Evolutionary conservation across 495 filamentous ascomycete species (phyloP), one percentile per base, ranked within the genome.

Genomic region (Hapsidospora chrysogenum): DNA sequence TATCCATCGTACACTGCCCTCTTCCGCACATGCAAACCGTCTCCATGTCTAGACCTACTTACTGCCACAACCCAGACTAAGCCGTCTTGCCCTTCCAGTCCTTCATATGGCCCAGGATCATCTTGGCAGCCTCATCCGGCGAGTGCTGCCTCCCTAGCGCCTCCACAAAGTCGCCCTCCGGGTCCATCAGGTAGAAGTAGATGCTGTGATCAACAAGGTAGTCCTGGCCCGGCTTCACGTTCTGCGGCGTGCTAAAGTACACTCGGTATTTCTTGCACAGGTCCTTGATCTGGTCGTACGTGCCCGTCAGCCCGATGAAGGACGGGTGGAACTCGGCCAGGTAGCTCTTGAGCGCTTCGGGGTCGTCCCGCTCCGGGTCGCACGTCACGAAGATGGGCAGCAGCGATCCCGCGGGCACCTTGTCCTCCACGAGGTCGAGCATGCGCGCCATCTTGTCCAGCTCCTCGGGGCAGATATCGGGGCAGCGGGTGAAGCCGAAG

Each of bases 141-240:
- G 78, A 87, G 62, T 94, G 85, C 57, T 96, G 85, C 39, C 92
- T 68, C 23, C 89, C 89, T 44, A 97, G 78, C 17, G 85, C 92
- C 63, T 97, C 89, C 17, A 97, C 86, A 52, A 97, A 97, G 56
- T 96, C 92, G 10, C 85, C 85, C 40, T 97, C 92, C 29, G 89
- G 89, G 57, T 95, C 85, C 89, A 97, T 97, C 41, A 97, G 58
- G 54, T 97, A 97, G 50, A 97, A 97, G 64, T 97, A 97, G 42
- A 97, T 96, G 50, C 84, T 93, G 60, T 97, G 89, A 58, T 96
- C 89, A 26, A 97, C 89, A 41, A 97, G 56, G 58, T 97, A 97
- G 54, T 97, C 89, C 63, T 93, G 81, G 7, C 85, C 89, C 2
- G 83, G 75, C 63, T 87, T 75, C 31, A 94, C 81, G 40, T 85